These are phyloP conservation scores for Lactarius pseudohatsudake DNA, from an alignment of 768 basidiomycete genomes.

Conservation along the genomic window DNA sequence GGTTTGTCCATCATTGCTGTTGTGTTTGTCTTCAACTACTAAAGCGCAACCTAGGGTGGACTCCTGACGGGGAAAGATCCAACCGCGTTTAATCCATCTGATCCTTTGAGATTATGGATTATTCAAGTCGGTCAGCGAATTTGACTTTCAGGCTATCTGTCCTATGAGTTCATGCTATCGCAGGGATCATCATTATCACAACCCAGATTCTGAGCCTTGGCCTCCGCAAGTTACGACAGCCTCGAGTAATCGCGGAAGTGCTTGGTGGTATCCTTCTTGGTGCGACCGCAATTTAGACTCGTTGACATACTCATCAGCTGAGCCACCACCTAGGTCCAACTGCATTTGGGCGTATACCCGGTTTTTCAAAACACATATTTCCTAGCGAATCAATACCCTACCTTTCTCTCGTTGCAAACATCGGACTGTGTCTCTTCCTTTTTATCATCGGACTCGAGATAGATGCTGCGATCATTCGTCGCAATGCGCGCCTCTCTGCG, in stretches of 20 bases:
- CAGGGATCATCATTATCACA: conserved; percentile 80
- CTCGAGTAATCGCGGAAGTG: conserved; percentile 82
- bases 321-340: conserved; percentile 42
- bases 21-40: not conserved
- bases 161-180: not conserved
- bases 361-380: conserved; percentile 86
- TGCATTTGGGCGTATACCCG: conserved; percentile 77
- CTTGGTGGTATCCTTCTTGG: conserved; percentile 89
- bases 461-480: conserved; percentile 73
- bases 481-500: conserved; percentile 65
- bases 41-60: conserved; percentile 52
- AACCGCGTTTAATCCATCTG: conserved; percentile 55
- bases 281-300: conserved; percentile 29
- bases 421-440: conserved; percentile 84
- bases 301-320: not conserved
- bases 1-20: conserved; percentile 8
- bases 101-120: conserved; percentile 77
- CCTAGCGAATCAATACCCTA: conserved; percentile 69
- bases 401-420: conserved; percentile 83
- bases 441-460: conserved; percentile 95
- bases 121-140: conserved; percentile 66
- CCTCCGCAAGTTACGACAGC: conserved; percentile 77
- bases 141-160: not conserved
- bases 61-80: conserved; percentile 77
- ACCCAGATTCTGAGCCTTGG: conserved; percentile 73